phyloP scores from a whole-genome alignment of 257 asterid species.

The Gardenia jasminoides region DNA sequence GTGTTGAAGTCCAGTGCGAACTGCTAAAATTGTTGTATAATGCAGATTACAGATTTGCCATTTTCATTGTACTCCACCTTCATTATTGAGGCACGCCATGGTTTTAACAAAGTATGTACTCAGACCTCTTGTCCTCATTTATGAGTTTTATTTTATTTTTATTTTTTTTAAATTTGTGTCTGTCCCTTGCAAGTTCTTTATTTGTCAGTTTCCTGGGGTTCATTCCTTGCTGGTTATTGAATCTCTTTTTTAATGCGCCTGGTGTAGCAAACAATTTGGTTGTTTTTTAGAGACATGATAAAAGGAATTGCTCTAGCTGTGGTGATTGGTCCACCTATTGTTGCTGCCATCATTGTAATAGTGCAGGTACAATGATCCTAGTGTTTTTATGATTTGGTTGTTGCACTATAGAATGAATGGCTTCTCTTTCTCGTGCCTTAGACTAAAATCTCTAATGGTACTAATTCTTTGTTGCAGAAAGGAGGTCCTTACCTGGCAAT shows the following conservation, averaged over 20 bases:
- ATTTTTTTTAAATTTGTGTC: constrained; percentile 6
- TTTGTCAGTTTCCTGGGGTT: not conserved
- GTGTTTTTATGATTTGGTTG: constrained; percentile 8
- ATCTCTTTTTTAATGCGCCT: not conserved
- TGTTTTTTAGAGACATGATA: constrained; percentile 87
- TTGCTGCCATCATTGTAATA: constrained; percentile 85
- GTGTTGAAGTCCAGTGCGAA: not conserved
- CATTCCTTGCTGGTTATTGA: constrained; percentile 3
- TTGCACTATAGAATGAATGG: not conserved
- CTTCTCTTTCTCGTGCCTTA: not conserved
- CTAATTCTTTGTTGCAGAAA: constrained; percentile 62
- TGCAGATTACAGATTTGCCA: constrained; percentile 93
- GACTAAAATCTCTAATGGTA: constrained; percentile 4
- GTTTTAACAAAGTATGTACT: constrained; percentile 51
- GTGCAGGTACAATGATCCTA: constrained; percentile 65
- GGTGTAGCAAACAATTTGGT: constrained; percentile 82
- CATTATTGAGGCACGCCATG: constrained; percentile 94
- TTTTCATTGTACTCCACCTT: constrained; percentile 92
- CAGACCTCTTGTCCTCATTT: constrained; percentile 10
- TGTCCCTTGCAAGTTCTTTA: not conserved
- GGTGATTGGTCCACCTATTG: constrained; percentile 94
- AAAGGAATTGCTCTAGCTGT: constrained; percentile 63
- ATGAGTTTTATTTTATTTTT: constrained; percentile 2
- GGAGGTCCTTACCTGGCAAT: constrained; percentile 99
- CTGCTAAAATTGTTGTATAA: not conserved